These are phyloP conservation scores for Syncephalastrum racemosum DNA, from an alignment of 371 early-diverging fungal genomes.

Conservation along the genomic window DNA sequence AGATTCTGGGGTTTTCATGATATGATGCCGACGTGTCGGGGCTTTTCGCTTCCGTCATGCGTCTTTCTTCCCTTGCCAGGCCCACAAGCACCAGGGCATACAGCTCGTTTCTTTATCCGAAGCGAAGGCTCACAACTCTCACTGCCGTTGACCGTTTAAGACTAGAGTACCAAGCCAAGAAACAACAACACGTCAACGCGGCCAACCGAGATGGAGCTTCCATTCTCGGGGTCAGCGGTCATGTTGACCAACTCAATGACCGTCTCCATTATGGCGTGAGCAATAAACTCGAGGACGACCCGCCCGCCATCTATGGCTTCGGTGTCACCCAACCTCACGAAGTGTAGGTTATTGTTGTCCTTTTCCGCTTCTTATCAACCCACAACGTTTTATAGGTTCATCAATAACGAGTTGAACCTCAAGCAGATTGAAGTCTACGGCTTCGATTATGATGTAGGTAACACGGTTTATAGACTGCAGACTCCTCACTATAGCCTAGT, in stretches of 20 bases:
- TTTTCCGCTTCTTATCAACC: background rate
- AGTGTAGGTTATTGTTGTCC: slow-evolving; percentile 17
- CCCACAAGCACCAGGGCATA: too few species aligned
- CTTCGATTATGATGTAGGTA: slow-evolving; percentile 51
- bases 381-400: slow-evolving; percentile 32
- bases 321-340: slow-evolving; percentile 19
- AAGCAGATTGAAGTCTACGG: slow-evolving; percentile 44
- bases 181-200: slow-evolving; percentile 21
- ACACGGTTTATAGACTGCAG: background rate
- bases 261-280: slow-evolving; percentile 1
- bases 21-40: too few species aligned
- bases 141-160: slow-evolving; percentile 7
- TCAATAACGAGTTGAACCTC: slow-evolving; percentile 51
- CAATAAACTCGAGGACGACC: slow-evolving; percentile 3
- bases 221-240: slow-evolving; percentile 22
- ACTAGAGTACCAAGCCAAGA: slow-evolving; percentile 23
- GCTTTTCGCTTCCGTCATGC: too few species aligned
- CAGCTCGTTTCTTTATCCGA: too few species aligned
- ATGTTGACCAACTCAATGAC: background rate
- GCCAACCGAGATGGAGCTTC: slow-evolving; percentile 26
- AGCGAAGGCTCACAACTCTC: too few species aligned
- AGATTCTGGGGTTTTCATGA: too few species aligned
- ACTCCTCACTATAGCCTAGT: slow-evolving; percentile 27
- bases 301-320: slow-evolving; percentile 18
- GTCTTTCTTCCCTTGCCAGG: too few species aligned